Base-by-base conservation (phyloP, 768 basidiomycete species). In the Rhizopogon vulgaris region DNA sequence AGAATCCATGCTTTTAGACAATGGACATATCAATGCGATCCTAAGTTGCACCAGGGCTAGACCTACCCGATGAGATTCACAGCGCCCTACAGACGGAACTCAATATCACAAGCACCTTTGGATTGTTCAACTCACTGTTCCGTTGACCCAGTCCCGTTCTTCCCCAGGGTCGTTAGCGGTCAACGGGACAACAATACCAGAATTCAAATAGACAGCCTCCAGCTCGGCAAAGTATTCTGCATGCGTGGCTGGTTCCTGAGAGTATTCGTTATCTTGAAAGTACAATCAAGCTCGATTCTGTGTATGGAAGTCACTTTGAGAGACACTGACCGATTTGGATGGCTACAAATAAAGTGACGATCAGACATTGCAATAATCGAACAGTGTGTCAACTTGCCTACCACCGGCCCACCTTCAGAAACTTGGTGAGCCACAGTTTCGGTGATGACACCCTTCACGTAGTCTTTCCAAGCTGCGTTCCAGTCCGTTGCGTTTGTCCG, bases 31-130 rank as follows among this genome's bases (percentile, higher is more conserved):
- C 27, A 22, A 55, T 45, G 53, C 48, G 18, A 1, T 11, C 37
- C 3, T 18, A n/a, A 27, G 2, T 40, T 14, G 15, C 32, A 38
- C 4, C 39, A 17, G 30, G 2, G n/a, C 17, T 22, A 11, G 42
- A 51, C 60, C 48, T 69, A 83, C 83, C 87, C 87, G 58, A 87
- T 84, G 30, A 87, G 77, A 63, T 90, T 87, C 4, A 86, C 87
- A 11, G 86, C 79, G 9, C 87, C 87, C 79, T 82, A 54, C 11
- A 37, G 39, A 39, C 6, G 43, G 24, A 22, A 5, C 0, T 18
- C 30, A 50, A 14, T 25, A 38, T 24, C n/a, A 24, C 18, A 30
- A 6, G 38, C 46, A 49, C 15, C 8, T 11, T 14, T 5, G 34
- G 24, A 34, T 32, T 1, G 15, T 15, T 46, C 5, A 14, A 47